Conservation (phyloP, 179 eudicot species). For the Beta corolliflora region DNA sequence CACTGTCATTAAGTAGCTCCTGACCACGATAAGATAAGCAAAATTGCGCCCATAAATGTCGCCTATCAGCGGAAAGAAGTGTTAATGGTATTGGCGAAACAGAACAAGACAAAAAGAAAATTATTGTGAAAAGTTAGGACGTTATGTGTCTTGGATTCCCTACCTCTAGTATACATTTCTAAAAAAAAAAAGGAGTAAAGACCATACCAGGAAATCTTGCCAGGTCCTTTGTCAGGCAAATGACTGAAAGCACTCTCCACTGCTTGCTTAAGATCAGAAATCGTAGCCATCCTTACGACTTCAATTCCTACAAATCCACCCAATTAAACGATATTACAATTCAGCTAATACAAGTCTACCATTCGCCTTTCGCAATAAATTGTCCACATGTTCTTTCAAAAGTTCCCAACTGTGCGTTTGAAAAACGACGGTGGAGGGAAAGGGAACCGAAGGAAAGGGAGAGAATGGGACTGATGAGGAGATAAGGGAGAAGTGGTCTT, state of each 20-base stretch:
- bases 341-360: not conserved
- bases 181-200: no score
- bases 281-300: constrained; percentile 53
- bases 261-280: constrained; percentile 68
- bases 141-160: no score
- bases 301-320: constrained; percentile 51
- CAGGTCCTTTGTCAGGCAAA: constrained; percentile 53
- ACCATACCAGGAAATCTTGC: constrained; percentile 70
- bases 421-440: no score
- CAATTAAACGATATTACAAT: not conserved
- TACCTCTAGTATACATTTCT: no score
- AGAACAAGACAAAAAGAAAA: not conserved
- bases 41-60: constrained; percentile 83
- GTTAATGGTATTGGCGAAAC: not conserved
- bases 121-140: not conserved
- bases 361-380: not conserved
- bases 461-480: no score
- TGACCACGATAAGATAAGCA: constrained; percentile 67
- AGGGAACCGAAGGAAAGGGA: no score
- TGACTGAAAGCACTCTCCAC: constrained; percentile 59
- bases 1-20: constrained; percentile 55
- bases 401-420: not conserved
- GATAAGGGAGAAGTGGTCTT: no score
- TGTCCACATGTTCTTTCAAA: not conserved
- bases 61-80: constrained; percentile 40